Evolutionary conservation across 2,329 filamentous ascomycete species (phyloP).

Genomic region (Fusarium scirpi): DNA sequence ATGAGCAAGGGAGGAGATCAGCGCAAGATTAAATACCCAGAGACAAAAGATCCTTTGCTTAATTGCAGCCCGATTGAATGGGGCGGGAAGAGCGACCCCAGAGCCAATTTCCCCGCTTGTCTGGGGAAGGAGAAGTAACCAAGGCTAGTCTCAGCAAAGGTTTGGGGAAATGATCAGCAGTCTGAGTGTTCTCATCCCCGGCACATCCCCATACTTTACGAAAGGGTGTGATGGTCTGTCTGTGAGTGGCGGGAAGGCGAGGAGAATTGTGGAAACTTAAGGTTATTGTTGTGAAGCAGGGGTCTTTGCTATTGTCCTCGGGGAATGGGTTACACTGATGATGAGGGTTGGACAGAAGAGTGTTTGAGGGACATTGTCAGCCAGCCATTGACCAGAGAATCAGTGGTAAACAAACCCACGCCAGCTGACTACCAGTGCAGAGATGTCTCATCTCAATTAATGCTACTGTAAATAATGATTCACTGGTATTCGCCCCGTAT

Average conservation of each 20-base stretch:
- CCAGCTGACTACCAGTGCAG: not conserved
- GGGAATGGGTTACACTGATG: slow-evolving; percentile 16
- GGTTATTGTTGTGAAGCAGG: slow-evolving; percentile 15
- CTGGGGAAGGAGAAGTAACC: slow-evolving; percentile 1
- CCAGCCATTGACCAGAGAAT: not conserved
- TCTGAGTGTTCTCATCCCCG: slow-evolving; percentile 13
- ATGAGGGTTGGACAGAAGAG: not conserved
- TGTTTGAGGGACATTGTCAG: not conserved
- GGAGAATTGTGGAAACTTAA: slow-evolving; percentile 22
- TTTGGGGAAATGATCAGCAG: slow-evolving; percentile 23
- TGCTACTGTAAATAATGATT: not conserved
- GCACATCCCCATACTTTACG: slow-evolving; percentile 15
- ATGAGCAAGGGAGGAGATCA: slow-evolving; percentile 1
- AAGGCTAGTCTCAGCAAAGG: slow-evolving; percentile 6
- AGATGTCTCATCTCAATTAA: not conserved
- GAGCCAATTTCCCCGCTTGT: not conserved
- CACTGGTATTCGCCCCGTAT: not conserved
- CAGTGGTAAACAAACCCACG: not conserved
- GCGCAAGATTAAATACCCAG: slow-evolving; percentile 21
- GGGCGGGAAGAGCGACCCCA: not conserved
- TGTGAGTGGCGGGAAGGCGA: not conserved
- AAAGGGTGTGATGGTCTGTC: not conserved
- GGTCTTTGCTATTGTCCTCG: not conserved
- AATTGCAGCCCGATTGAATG: not conserved
- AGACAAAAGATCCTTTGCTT: not conserved